Percentiles rank a stretch among this genome's conserved stretches.
Evolutionary conservation across 768 basidiomycete species (phyloP).

Genomic region (Exsudoporus frostii): DNA sequence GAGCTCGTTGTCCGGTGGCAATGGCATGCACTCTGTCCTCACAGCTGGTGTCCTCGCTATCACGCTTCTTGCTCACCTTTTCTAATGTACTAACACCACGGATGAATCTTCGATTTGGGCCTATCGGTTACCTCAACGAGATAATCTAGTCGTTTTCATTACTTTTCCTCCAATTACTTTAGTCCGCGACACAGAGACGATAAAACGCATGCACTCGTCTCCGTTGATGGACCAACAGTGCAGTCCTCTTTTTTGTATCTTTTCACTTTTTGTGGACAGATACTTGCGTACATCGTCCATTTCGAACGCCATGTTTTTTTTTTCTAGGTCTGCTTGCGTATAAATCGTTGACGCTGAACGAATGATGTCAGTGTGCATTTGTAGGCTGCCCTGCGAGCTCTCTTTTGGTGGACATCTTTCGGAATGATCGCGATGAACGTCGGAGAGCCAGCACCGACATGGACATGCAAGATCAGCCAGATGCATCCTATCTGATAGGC

Average conservation of each 20-base stretch:
- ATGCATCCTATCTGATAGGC: no score
- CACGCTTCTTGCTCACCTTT: constrained; percentile 16
- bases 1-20: constrained; percentile 2
- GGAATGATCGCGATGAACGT: not conserved
- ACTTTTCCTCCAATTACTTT: not conserved
- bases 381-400: not conserved
- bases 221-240: not conserved
- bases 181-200: not conserved
- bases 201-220: not conserved
- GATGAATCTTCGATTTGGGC: not conserved
- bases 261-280: not conserved
- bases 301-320: not conserved
- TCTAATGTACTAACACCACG: constrained; percentile 12
- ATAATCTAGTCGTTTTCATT: not conserved
- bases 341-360: not conserved
- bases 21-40: constrained; percentile 12
- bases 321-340: not conserved
- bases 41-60: constrained; percentile 11
- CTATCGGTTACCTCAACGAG: not conserved
- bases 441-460: not conserved
- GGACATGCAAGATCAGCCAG: not conserved
- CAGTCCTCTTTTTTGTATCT: not conserved
- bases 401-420: not conserved
- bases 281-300: not conserved
- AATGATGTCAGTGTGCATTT: not conserved